phyloP scores from a whole-genome alignment of 2,329 filamentous ascomycete genomes.

The Fusarium sp. region DNA sequence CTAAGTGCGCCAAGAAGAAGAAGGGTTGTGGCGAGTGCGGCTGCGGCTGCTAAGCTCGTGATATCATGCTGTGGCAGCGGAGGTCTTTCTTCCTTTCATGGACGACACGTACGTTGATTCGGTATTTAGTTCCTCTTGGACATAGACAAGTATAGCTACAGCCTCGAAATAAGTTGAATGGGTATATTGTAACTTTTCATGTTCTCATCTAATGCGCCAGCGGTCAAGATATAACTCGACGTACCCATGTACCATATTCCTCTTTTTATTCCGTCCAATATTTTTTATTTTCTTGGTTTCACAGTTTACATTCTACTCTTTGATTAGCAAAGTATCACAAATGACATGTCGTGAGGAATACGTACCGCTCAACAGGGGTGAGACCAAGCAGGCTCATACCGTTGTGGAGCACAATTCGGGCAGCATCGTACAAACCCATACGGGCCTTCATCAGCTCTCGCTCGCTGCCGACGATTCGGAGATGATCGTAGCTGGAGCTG shows the following conservation, averaged over 20 bases:
- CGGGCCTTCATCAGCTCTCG: conserved; percentile 74
- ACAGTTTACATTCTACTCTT: conserved; percentile 45
- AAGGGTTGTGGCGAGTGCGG: too few relatives aligned
- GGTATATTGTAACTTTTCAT: conserved; percentile 51
- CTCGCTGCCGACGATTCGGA: conserved; percentile 86
- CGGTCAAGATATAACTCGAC: conserved; percentile 26
- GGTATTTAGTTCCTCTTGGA: too few relatives aligned
- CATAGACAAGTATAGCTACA: too few relatives aligned
- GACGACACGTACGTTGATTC: too few relatives aligned
- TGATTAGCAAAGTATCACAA: conserved; percentile 15
- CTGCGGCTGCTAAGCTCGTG: too few relatives aligned
- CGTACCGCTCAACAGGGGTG: conserved; percentile 75
- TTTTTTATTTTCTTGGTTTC: conserved; percentile 7
- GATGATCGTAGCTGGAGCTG: conserved; percentile 84
- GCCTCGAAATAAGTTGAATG: conserved; percentile 20
- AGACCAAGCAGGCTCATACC: conserved; percentile 87
- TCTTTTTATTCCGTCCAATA: conserved; percentile 10
- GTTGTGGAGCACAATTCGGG: conserved; percentile 81
- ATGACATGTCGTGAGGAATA: neutral
- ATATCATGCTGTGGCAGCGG: too few relatives aligned
- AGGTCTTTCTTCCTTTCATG: too few relatives aligned
- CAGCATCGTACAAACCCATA: conserved; percentile 82
- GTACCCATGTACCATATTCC: conserved; percentile 14
- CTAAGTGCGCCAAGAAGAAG: too few relatives aligned
- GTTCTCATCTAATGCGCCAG: conserved; percentile 43